phyloP scores from a whole-genome alignment of 116 monocot genomes.

The Cymodocea nodosa region DNA sequence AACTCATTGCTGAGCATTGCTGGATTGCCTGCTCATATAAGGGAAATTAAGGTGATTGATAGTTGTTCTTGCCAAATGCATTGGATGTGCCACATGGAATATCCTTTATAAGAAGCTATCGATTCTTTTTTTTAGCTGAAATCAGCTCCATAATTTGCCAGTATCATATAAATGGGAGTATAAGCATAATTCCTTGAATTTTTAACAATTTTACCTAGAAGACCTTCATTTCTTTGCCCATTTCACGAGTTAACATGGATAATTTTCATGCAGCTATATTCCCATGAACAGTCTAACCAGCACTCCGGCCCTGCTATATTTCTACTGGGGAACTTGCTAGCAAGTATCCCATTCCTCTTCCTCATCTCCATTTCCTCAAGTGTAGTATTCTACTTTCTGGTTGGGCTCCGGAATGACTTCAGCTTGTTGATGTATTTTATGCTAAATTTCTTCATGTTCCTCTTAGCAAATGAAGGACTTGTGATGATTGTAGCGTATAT shows the following conservation, averaged over 20 bases:
- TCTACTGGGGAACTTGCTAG: slow-evolving; percentile 57
- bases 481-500: slow-evolving; percentile 66
- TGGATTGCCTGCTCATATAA: slow-evolving; percentile 72
- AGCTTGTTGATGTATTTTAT: slow-evolving; percentile 86
- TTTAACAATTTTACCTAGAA: too few relatives aligned
- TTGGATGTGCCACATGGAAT: too few relatives aligned
- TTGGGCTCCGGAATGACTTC: slow-evolving; percentile 72
- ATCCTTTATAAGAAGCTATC: too few relatives aligned
- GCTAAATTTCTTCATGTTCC: slow-evolving; percentile 69
- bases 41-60: slow-evolving; percentile 62
- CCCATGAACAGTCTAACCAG: slow-evolving; percentile 62
- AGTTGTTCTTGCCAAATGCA: too few relatives aligned
- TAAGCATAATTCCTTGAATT: too few relatives aligned
- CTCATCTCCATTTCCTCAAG: slow-evolving; percentile 69
- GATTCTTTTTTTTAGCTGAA: too few relatives aligned
- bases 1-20: slow-evolving; percentile 62
- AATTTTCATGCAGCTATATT: slow-evolving; percentile 43
- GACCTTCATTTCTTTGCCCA: too few relatives aligned
- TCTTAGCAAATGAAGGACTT: slow-evolving; percentile 80
- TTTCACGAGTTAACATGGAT: neutral
- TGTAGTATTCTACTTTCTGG: slow-evolving; percentile 76
- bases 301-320: slow-evolving; percentile 63
- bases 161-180: too few relatives aligned
- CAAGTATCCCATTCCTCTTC: slow-evolving; percentile 87
- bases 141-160: too few relatives aligned